phyloP scores from a whole-genome alignment of 2,329 filamentous ascomycete species.

The Microcyclospora pomicola region DNA sequence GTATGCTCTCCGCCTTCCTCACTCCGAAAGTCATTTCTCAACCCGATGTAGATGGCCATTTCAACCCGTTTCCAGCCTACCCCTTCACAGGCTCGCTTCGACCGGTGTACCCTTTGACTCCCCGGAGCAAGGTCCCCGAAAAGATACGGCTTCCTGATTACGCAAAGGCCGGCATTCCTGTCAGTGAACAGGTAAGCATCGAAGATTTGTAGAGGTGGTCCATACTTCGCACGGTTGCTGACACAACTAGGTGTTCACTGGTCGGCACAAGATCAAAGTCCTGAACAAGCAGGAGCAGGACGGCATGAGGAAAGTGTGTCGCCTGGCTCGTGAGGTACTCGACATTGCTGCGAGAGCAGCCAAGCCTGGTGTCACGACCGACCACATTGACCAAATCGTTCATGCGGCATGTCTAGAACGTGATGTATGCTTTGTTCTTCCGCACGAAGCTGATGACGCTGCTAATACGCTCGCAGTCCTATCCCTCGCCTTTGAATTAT shows the following conservation, averaged over 20 bases:
- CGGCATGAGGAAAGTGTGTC: conserved; percentile 85
- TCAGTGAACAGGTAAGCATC: conserved; percentile 50
- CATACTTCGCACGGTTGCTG: not conserved
- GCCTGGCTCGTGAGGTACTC: conserved; percentile 74
- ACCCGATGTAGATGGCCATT: conserved; percentile 73
- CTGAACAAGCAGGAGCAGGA: conserved; percentile 69
- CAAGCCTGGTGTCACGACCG: conserved; percentile 86
- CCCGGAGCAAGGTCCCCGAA: conserved; percentile 58
- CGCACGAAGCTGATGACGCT: not conserved
- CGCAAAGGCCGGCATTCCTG: conserved; percentile 64
- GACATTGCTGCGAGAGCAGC: conserved; percentile 77
- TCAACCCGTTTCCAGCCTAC: conserved; percentile 85
- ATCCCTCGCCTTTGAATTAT: conserved; percentile 91
- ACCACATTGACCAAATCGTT: conserved; percentile 86
- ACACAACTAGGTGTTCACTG: conserved; percentile 32
- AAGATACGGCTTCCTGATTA: conserved; percentile 79
- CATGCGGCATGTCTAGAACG: conserved; percentile 91
- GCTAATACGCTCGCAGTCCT: conserved; percentile 47
- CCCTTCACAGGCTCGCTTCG: conserved; percentile 67
- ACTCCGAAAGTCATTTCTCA: conserved; percentile 75
- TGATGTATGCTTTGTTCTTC: conserved; percentile 47
- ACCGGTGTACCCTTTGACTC: conserved; percentile 59
- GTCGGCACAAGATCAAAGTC: conserved; percentile 68
- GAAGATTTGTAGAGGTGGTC: not conserved
- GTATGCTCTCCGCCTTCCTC: conserved; percentile 54